A percentile compares a stretch with the other conserved stretches of the same genome.
Evolutionary conservation across 2,329 filamentous ascomycete genomes (phyloP).

Genomic region (Talaromyces sp.): DNA sequence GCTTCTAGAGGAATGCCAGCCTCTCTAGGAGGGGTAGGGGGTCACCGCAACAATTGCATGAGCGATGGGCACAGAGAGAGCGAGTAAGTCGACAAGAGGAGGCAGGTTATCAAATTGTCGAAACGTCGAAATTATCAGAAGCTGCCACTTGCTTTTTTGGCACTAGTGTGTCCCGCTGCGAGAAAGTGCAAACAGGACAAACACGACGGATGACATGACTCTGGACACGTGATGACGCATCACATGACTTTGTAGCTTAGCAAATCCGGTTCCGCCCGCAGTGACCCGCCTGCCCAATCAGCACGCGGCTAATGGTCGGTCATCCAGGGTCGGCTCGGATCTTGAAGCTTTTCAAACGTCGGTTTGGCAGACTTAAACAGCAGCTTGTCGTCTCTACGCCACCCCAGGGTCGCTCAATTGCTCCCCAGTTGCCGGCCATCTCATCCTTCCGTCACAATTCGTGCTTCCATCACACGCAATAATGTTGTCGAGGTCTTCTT

Average conservation of each 20-base stretch:
- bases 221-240: conserved; percentile 20
- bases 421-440: conserved; percentile 34
- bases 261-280: conserved; percentile 38
- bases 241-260: conserved; percentile 25
- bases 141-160: conserved; percentile 19
- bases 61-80: conserved; percentile 5
- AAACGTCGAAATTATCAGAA: conserved; percentile 20
- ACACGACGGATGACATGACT: background rate
- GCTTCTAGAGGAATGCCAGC: conserved; percentile 74
- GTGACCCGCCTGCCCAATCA: conserved; percentile 41
- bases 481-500: conserved; percentile 66
- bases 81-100: background rate
- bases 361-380: conserved; percentile 26
- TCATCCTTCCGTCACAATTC: conserved; percentile 36
- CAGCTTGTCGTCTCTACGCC: conserved; percentile 25
- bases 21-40: conserved; percentile 71
- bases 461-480: conserved; percentile 50
- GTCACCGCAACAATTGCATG: conserved; percentile 55
- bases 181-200: background rate
- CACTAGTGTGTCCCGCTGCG: conserved; percentile 8
- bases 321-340: conserved; percentile 29
- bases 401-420: conserved; percentile 30
- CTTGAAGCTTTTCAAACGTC: conserved; percentile 43
- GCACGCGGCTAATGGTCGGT: conserved; percentile 32
- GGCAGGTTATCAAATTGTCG: conserved; percentile 15